Base-by-base conservation (phyloP, 2,329 filamentous ascomycete genomes). In the Lanzia echinophila region DNA sequence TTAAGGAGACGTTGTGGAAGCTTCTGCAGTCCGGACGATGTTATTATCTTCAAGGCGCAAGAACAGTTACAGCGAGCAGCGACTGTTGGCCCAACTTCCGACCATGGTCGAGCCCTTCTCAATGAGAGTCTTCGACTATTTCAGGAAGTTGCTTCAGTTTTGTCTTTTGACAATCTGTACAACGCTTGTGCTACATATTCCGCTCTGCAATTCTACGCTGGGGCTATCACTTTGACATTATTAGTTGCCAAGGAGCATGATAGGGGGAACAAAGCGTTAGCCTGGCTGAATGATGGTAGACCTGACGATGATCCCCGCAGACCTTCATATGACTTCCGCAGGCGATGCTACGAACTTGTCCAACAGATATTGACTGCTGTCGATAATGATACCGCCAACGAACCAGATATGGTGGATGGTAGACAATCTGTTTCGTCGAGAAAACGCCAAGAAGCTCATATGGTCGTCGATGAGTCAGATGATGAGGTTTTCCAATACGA, bases 1-100 rank as follows among this genome's bases (percentile, higher is more conserved):
- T 74, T 99, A 47, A 82, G 94, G 45, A 81, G 94, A 63, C 83
- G 91, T 63, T 99, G 94, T 63, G 95, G 94, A 58, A 96, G 88
- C 71, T 99, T 99, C 78, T 99, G 94, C 70, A 96, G 91, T 65
- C 85, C 92, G 0, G 92, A 99, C 60, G 94, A 99, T 72, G 94
- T 97, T 1, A 84, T 97, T 60, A 92, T 96, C 62, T 99, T 99
- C 83, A 97, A 96, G 71, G 94, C 94, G 0, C 92, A 97, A 68
- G 94, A 99, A 70, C 88, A 92, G 64, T 75, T 97, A 50, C 95
- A 96, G 75, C 82, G 89, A 62, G 92, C 92, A 1, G 84, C 85
- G 2, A 91, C 96, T 68, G 82, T 88, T 46, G 82, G 84, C 10
- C 75, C 79, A 4, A 89, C 90, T 65, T 83, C 83, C 3, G 92